Evolutionary conservation across 129 eudicot species (phyloP).

Genomic region (Flaveria bidentis): DNA sequence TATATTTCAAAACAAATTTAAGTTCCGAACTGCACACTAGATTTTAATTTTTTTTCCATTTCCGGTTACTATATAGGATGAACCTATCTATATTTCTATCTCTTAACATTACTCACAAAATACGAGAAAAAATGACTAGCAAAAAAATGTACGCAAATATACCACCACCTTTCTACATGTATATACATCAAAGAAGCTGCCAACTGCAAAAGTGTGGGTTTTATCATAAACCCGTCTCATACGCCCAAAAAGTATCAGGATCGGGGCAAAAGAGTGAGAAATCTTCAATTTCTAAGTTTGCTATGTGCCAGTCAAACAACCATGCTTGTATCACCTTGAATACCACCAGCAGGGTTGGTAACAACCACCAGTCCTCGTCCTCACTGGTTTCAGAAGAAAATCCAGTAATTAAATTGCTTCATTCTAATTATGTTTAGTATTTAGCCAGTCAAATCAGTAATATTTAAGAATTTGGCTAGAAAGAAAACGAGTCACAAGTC

Average conservation of each 20-base stretch:
- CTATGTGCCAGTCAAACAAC: constrained; percentile 87
- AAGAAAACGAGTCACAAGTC: background rate
- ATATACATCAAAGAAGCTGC: constrained; percentile 42
- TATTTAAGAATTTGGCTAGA: background rate
- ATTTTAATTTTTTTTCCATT: background rate
- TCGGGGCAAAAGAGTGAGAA: constrained; percentile 84
- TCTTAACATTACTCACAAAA: constrained; percentile 32
- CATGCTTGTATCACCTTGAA: constrained; percentile 81
- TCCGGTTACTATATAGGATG: constrained; percentile 24
- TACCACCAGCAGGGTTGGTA: constrained; percentile 65
- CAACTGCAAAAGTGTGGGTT: constrained; percentile 29
- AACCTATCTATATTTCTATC: constrained; percentile 23
- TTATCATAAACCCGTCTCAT: constrained; percentile 57
- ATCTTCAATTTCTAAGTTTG: constrained; percentile 83
- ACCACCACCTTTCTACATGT: constrained; percentile 44
- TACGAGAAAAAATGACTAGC: constrained; percentile 4
- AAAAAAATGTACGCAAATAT: constrained; percentile 35
- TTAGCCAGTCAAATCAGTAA: background rate
- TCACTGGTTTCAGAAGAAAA: constrained; percentile 50
- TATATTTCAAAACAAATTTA: background rate
- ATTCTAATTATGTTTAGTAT: background rate
- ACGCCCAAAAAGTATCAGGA: constrained; percentile 93
- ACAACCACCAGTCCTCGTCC: constrained; percentile 86
- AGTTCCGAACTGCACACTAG: constrained; percentile 1
- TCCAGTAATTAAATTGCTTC: background rate